Evolutionary conservation across 768 basidiomycete genomes (phyloP).

Genomic region (Lyophyllum decastes): DNA sequence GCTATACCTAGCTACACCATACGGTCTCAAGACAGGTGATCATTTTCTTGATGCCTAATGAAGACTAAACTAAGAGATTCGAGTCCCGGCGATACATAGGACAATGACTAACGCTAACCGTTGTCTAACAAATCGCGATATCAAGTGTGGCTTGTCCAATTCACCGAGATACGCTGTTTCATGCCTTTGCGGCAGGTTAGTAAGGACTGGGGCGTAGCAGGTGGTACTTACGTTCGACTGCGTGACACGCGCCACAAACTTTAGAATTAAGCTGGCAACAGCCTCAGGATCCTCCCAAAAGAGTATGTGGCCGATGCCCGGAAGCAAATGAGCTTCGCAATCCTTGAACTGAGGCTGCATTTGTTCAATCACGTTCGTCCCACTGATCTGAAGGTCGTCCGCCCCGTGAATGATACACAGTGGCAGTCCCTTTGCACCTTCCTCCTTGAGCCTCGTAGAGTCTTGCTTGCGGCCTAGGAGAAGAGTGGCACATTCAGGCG

Average conservation of each 20-base stretch:
- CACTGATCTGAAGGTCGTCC: constrained; percentile 6
- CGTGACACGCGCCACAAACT: constrained; percentile 10
- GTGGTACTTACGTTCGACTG: not conserved
- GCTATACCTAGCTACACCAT: too few relatives aligned
- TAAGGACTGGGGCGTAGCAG: not conserved
- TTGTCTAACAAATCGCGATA: not conserved
- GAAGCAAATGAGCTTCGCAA: constrained; percentile 4
- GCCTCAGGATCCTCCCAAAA: constrained; percentile 14
- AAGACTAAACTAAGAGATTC: too few relatives aligned
- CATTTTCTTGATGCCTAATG: too few relatives aligned
- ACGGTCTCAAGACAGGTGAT: too few relatives aligned
- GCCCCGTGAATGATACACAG: constrained; percentile 14
- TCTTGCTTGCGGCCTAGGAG: constrained; percentile 9
- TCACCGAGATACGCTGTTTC: not conserved
- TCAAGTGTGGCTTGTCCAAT: not conserved
- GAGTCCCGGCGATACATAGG: not conserved
- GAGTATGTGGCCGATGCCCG: constrained; percentile 9
- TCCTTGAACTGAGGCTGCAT: constrained; percentile 12
- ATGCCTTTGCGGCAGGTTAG: not conserved
- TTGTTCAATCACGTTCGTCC: constrained; percentile 3
- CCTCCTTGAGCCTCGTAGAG: constrained; percentile 8
- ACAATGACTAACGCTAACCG: not conserved
- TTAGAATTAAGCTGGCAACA: constrained; percentile 3
- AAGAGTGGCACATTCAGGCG: constrained; percentile 7
- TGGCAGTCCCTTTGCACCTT: constrained; percentile 12